A percentile compares a stretch with the other conserved stretches of the same genome.
Conservation (phyloP, 2,329 filamentous ascomycete species). For the Stagonosporopsis vannaccii region DNA sequence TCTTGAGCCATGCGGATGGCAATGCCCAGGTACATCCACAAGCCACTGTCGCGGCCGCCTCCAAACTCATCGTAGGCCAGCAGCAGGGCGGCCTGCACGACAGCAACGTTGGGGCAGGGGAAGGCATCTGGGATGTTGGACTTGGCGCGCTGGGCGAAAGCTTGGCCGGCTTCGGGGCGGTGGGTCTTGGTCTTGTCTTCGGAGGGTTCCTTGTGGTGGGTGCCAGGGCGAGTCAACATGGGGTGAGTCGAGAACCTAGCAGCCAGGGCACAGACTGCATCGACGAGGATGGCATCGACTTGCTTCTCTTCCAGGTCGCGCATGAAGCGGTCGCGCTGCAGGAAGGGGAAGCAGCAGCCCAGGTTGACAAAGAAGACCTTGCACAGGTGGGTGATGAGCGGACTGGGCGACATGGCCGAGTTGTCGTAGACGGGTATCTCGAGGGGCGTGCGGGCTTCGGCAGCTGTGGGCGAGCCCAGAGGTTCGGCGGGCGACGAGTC, state of each 20-base stretch:
- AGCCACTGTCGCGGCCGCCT: conserved; percentile 82
- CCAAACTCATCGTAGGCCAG: conserved; percentile 91
- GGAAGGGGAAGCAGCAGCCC: conserved; percentile 85
- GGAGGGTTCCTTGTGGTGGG: conserved; percentile 50
- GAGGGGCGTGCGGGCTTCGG: conserved; percentile 53
- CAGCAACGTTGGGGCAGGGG: conserved; percentile 80
- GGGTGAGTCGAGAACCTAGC: conserved; percentile 77
- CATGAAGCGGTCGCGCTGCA: conserved; percentile 75
- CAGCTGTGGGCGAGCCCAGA: conserved; percentile 35
- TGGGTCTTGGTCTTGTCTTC: conserved; percentile 34
- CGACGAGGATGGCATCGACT: conserved; percentile 83
- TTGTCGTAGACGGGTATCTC: conserved; percentile 77
- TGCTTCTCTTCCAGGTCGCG: conserved; percentile 80
- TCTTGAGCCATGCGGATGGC: conserved; percentile 85
- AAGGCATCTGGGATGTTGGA: conserved; percentile 84
- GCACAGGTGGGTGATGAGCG: conserved; percentile 77
- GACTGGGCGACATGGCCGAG: conserved; percentile 73
- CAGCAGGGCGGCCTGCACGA: conserved; percentile 82
- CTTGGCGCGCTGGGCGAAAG: conserved; percentile 83
- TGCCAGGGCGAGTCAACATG: conserved; percentile 57
- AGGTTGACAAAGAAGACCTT: conserved; percentile 83
- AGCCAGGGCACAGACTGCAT: conserved; percentile 82
- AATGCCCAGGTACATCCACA: conserved; percentile 94
- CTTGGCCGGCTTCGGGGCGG: conserved; percentile 73
- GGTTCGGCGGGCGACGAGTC: conserved; percentile 48